Evolutionary conservation across 2,329 filamentous ascomycete genomes (phyloP), one percentile per base, ranked within the genome.

Genomic region (Teratosphaeria viscida): DNA sequence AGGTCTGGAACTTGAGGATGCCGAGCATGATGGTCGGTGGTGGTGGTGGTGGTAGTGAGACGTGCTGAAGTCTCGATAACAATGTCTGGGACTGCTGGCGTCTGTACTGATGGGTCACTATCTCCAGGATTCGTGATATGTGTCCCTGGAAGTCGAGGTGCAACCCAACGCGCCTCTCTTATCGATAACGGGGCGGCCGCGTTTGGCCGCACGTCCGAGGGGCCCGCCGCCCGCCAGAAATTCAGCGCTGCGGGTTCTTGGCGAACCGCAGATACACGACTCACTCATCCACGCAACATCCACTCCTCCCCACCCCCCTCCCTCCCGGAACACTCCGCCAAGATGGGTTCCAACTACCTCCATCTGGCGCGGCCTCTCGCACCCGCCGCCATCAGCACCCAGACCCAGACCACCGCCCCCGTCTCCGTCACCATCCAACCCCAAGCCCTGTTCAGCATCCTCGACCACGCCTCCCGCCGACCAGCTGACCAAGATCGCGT

Each of bases 1-100:
- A 88, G 61, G 91, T 95, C 76, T 96, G 91, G 80, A 99, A 97
- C 79, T 97, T 97, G 86, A 99, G 96, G 71, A 99, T 87, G 59
- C 94, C 94, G 61, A 94, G 89, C 94, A 71, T 71, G 14, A 37
- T 96, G 5, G 29, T 27, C 29, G 12, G 6, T 34, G 54, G 23
- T 32, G 11, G 3, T n/a, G 14, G 16, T 32, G 34, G 19, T 32
- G 1, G 23, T 32, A 19, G 19, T 32, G 1, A 56, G 12, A 5
- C 16, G 4, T n/a, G 16, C 43, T 6, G 43, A 5, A 23, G 16
- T 10, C 43, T 49, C 8, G 43, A 19, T 1, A n/a, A n/a, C 10
- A 23, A 23, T 23, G 23, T 23, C 23, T 23, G 23, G 23, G 23
- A 23, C 23, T 23, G 23, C 23, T 23, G 23, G 23, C 23, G 23